A percentile compares a stretch with the other conserved stretches of the same genome.
Evolutionary conservation across 345 rosid genomes (phyloP).

Genomic region (Arabis hirsuta): DNA sequence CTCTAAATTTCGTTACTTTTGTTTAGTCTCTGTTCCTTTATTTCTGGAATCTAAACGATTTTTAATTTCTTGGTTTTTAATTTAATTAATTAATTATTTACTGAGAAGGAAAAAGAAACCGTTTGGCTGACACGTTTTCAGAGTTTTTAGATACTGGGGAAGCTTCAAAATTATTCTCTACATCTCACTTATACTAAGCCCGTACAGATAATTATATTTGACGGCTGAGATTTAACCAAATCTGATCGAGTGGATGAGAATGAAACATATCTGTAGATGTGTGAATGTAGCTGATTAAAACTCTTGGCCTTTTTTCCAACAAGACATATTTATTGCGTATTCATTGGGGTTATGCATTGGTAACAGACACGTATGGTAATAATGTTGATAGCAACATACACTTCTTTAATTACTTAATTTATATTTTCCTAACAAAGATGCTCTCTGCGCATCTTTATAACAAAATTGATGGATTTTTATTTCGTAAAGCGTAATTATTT

Average conservation of each 20-base stretch:
- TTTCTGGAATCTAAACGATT: conserved; percentile 35
- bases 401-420: conserved; percentile 3
- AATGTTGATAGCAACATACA: conserved; percentile 12
- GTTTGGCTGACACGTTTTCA: conserved; percentile 39
- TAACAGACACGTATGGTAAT: conserved; percentile 40
- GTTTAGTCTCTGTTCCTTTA: conserved; percentile 42
- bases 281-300: not conserved
- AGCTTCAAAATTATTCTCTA: conserved; percentile 3
- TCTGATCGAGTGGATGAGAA: conserved; percentile 1
- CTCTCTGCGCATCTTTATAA: conserved; percentile 1
- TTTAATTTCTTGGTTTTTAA: not conserved
- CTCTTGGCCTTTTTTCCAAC: not conserved
- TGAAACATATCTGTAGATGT: not conserved
- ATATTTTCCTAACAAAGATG: not conserved
- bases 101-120: conserved; percentile 31
- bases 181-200: not conserved
- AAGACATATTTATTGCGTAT: conserved; percentile 33
- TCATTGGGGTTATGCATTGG: conserved; percentile 9
- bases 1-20: conserved; percentile 19
- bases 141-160: conserved; percentile 28
- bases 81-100: conserved; percentile 13
- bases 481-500: not conserved
- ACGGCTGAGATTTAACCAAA: conserved; percentile 4
- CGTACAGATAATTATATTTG: not conserved
- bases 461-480: not conserved